Percentiles rank a stretch among this genome's conserved stretches.
Evolutionary conservation across 179 eudicot species (phyloP).

Genomic region (Nepenthes alata): DNA sequence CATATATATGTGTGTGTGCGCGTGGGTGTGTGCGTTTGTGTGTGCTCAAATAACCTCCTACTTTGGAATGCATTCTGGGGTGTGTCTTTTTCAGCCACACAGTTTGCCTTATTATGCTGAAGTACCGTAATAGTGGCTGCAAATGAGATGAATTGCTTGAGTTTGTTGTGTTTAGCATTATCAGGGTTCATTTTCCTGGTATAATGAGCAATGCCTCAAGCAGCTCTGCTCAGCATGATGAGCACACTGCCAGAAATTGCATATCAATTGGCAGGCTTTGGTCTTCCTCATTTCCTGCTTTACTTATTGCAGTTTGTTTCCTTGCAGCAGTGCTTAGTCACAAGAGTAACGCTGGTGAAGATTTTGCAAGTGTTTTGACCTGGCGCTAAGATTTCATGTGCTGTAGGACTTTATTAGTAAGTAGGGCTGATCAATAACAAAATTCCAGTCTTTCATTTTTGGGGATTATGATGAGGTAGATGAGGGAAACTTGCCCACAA

Average conservation of each 20-base stretch:
- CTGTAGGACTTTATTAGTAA: constrained; percentile 12
- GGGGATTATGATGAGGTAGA: constrained; percentile 1
- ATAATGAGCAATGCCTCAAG: constrained; percentile 11
- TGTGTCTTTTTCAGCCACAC: too few species aligned
- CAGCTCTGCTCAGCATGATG: constrained; percentile 9
- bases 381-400: constrained; percentile 4
- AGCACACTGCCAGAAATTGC: constrained; percentile 9
- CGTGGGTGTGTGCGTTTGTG: too few species aligned
- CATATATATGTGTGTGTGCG: too few species aligned
- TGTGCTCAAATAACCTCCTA: too few species aligned
- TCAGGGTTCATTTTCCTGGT: constrained; percentile 3
- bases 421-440: constrained; percentile 11
- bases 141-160: constrained; percentile 13
- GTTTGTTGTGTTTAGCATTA: constrained; percentile 1
- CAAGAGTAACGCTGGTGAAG: constrained; percentile 20
- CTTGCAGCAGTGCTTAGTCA: constrained; percentile 27
- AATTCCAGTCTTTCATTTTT: background rate
- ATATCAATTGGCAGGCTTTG: constrained; percentile 3
- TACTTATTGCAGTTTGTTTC: constrained; percentile 17
- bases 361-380: constrained; percentile 7
- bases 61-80: too few species aligned
- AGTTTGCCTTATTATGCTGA: too few species aligned
- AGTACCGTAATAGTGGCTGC: background rate
- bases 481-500: constrained; percentile 3
- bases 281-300: constrained; percentile 7